Base-by-base conservation (phyloP, 257 asterid species). In the Solanum paucissectum region DNA sequence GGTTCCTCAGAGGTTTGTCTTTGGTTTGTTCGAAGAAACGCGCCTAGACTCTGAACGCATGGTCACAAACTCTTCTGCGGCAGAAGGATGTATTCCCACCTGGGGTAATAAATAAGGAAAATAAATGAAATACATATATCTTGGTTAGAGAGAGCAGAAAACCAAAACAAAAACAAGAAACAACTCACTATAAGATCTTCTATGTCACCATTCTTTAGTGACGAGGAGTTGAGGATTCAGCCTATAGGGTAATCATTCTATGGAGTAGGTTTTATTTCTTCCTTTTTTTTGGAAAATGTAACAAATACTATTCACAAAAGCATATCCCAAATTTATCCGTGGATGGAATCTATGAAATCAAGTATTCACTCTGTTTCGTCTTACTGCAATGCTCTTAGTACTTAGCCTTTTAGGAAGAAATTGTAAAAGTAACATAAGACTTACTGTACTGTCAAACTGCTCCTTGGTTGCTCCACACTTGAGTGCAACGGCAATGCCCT, bases 381-480 rank as follows among this genome's bases (percentile, higher is more conserved):
- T 73, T 18, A 44, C 9, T 42, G 32, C 40, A 27, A 79, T 46
- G 5, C 10, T 79, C 23, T 25, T 42, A 6, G 37, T 42, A 79
- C 64, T 5, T 18, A 3, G 29, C 16, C 7, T 29, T 79, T 9
- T 8, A 33, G 73, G 46, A 27, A 52, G 37, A 86, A 33, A 27
- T 12, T 12, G 34, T 38, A 55, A 42, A 34, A 73, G 76, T 14
- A 69, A 86, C 44, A 25, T n/a, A 34, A 81, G 85, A 91, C 98
- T 92, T 90, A 97, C 99, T 34, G 98, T 97, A 91, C 95, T 92
- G 86, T 97, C 99, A 87, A 97, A 95, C 89, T 94, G 98, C 49
- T 95, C 98, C 91, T 97, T 97, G 90, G 99, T 97, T 87, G 99
- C 99, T 91, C 99, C 99, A 92, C 99, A 97, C 92, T 94, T 97